phyloP scores from a whole-genome alignment of 116 monocot genomes.

The Posidonia oceanica region DNA sequence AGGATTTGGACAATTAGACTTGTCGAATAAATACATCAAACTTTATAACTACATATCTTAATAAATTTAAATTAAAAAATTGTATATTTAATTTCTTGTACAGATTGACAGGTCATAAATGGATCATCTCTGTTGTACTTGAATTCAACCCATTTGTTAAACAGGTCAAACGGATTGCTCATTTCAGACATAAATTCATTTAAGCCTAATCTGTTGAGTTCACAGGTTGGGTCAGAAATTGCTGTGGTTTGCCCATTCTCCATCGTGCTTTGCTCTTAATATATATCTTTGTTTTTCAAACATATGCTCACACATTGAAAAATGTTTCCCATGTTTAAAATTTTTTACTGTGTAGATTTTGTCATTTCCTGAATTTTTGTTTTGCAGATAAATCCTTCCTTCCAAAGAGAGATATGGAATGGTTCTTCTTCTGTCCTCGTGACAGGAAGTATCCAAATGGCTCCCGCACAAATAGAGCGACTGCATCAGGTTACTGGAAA shows the following conservation, averaged over 20 bases:
- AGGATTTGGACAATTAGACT: too few species aligned
- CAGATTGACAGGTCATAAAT: too few species aligned
- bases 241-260: background rate
- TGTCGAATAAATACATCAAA: too few species aligned
- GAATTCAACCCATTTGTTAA: too few species aligned
- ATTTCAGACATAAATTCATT: too few species aligned
- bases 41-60: too few species aligned
- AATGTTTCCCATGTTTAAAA: background rate
- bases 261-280: background rate
- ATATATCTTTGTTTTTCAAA: background rate
- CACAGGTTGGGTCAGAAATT: too few species aligned
- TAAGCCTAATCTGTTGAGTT: too few species aligned
- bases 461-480: slow-evolving; percentile 78
- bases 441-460: slow-evolving; percentile 86
- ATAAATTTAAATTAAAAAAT: too few species aligned
- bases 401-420: slow-evolving; percentile 72
- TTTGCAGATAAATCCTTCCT: slow-evolving; percentile 83
- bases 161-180: too few species aligned
- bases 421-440: slow-evolving; percentile 95
- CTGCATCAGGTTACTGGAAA: slow-evolving; percentile 75
- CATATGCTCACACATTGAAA: background rate
- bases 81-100: too few species aligned
- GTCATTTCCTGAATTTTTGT: background rate
- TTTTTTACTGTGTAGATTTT: background rate
- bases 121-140: too few species aligned